Evolutionary conservation across 1,284 basidiomycete species (phyloP).

Genomic region (Leccinum angustisporum): DNA sequence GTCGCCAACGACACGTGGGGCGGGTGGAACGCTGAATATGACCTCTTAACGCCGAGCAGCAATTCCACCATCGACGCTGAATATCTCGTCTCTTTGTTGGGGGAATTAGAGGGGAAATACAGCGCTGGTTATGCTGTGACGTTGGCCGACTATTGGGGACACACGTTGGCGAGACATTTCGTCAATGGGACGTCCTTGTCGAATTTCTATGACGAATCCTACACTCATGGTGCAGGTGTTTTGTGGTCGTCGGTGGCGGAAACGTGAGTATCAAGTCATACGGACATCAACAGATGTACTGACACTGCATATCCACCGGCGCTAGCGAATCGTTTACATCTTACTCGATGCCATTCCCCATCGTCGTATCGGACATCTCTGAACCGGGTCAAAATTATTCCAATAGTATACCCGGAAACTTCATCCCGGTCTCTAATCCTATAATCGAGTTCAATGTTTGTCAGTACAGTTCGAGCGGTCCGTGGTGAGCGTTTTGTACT

Average conservation of each 20-base stretch:
- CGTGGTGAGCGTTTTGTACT: slow-evolving; percentile 2
- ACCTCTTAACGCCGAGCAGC: slow-evolving; percentile 25
- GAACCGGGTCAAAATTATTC: slow-evolving; percentile 30
- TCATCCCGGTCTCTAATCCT: slow-evolving; percentile 40
- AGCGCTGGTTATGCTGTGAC: slow-evolving; percentile 35
- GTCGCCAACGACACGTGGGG: slow-evolving; percentile 26
- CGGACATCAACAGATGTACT: not conserved
- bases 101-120: slow-evolving; percentile 36
- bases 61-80: slow-evolving; percentile 12
- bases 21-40: slow-evolving; percentile 38
- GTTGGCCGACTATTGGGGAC: slow-evolving; percentile 38
- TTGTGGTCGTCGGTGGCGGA: slow-evolving; percentile 37
- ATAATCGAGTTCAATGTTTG: slow-evolving; percentile 48
- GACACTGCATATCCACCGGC: not conserved
- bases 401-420: slow-evolving; percentile 20
- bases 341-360: slow-evolving; percentile 40
- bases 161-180: slow-evolving; percentile 40
- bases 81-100: slow-evolving; percentile 28
- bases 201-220: slow-evolving; percentile 35
- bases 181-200: slow-evolving; percentile 37
- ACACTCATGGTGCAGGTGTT: slow-evolving; percentile 37
- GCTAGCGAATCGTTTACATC: slow-evolving; percentile 35
- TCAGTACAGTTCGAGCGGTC: slow-evolving; percentile 25
- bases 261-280: slow-evolving; percentile 24
- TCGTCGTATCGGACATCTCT: slow-evolving; percentile 33